These are phyloP conservation scores for Aechmea fasciata DNA, from an alignment of 176 grass and related monocot species.

Conservation along the genomic window DNA sequence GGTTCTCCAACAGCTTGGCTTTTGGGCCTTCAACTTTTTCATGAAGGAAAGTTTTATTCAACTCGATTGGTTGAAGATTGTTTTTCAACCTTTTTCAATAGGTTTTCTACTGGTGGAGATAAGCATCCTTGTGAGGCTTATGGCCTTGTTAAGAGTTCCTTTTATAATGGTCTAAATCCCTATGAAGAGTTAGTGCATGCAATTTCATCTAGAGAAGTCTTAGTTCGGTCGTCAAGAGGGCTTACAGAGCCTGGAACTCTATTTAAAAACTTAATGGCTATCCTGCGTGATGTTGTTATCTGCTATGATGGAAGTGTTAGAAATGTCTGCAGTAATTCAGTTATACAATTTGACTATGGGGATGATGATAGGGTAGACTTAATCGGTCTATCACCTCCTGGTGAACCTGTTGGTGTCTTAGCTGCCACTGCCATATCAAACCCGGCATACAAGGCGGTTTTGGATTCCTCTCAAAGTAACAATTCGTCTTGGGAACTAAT, in stretches of 20 bases:
- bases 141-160: constrained; percentile 61
- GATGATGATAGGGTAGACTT: constrained; percentile 34
- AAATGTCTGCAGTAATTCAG: constrained; percentile 76
- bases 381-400: constrained; percentile 40
- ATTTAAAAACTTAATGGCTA: constrained; percentile 88
- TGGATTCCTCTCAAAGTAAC: constrained; percentile 89
- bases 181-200: constrained; percentile 83
- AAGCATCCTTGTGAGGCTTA: constrained; percentile 65
- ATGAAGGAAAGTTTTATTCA: constrained; percentile 70
- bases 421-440: constrained; percentile 91
- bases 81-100: constrained; percentile 55
- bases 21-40: constrained; percentile 76
- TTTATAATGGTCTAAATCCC: constrained; percentile 78
- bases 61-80: constrained; percentile 73
- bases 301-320: constrained; percentile 92
- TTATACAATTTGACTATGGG: constrained; percentile 62
- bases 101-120: constrained; percentile 29
- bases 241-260: constrained; percentile 86
- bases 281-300: constrained; percentile 74
- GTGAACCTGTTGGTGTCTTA: constrained; percentile 94
- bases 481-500: constrained; percentile 95
- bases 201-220: constrained; percentile 72
- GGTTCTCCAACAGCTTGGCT: constrained; percentile 80
- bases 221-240: constrained; percentile 87
- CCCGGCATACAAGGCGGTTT: constrained; percentile 75